Conservation (phyloP, 1,139 yeast genomes). For the Taphrina populina region DNA sequence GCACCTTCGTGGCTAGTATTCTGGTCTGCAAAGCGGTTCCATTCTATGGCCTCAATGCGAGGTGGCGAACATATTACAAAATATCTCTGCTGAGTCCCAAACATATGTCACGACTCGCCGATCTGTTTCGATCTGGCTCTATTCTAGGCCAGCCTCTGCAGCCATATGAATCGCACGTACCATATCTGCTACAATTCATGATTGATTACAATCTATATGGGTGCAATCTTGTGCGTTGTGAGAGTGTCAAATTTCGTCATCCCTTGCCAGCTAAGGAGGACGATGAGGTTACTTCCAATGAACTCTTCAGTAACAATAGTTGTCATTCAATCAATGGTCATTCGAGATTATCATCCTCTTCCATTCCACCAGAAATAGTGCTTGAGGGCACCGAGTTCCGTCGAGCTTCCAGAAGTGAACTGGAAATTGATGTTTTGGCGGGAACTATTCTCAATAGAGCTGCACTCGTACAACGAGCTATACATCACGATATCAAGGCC, state of each 20-base stretch:
- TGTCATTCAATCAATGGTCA: slow-evolving; percentile 23
- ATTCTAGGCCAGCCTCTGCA: slow-evolving; percentile 48
- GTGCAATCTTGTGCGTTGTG: slow-evolving; percentile 67
- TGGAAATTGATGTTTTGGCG: slow-evolving; percentile 70
- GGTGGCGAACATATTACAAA: slow-evolving; percentile 63
- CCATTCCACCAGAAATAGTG: slow-evolving; percentile 32
- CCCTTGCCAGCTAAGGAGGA: slow-evolving; percentile 38
- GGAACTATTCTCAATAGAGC: slow-evolving; percentile 58
- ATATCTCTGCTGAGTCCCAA: slow-evolving; percentile 66
- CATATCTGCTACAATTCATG: slow-evolving; percentile 70
- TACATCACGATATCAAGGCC: slow-evolving; percentile 53
- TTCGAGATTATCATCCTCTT: slow-evolving; percentile 14
- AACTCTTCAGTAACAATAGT: slow-evolving; percentile 11
- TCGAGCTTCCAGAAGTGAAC: slow-evolving; percentile 59
- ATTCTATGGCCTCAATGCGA: slow-evolving; percentile 77
- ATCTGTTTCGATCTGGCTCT: slow-evolving; percentile 56
- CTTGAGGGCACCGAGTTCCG: slow-evolving; percentile 43
- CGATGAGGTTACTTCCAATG: background rate
- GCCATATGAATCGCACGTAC: slow-evolving; percentile 77
- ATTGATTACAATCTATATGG: slow-evolving; percentile 82
- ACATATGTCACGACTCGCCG: slow-evolving; percentile 59
- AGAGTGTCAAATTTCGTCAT: slow-evolving; percentile 37
- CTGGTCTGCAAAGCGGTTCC: slow-evolving; percentile 73
- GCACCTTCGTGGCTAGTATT: slow-evolving; percentile 62
- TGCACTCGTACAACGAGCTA: slow-evolving; percentile 50